phyloP scores from a whole-genome alignment of 768 basidiomycete genomes.

The Floccularia luteovirens region DNA sequence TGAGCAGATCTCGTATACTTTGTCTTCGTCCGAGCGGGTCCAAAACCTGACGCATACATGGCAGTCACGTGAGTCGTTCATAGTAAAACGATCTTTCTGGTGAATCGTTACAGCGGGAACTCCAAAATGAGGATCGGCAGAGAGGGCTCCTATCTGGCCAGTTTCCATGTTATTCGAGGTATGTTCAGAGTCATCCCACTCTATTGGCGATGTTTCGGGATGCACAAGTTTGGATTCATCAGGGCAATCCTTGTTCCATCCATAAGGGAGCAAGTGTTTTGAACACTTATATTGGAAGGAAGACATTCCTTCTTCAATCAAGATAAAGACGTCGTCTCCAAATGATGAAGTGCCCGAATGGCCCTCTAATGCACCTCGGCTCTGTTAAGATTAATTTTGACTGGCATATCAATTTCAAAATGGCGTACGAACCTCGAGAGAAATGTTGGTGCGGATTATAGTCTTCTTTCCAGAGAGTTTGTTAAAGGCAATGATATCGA shows the following conservation, averaged over 20 bases:
- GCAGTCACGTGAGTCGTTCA: not conserved
- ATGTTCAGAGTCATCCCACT: not conserved
- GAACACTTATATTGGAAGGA: constrained; percentile 12
- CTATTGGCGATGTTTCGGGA: not conserved
- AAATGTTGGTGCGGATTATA: constrained; percentile 14
- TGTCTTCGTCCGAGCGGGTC: not conserved
- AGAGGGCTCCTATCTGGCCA: constrained; percentile 10
- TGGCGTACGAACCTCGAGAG: too few relatives aligned
- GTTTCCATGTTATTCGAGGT: not conserved
- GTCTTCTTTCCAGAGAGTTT: constrained; percentile 8
- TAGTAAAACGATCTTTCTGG: not conserved
- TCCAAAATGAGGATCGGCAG: constrained; percentile 12
- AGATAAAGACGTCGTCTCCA: constrained; percentile 12
- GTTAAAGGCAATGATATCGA: constrained; percentile 14
- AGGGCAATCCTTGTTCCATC: constrained; percentile 12
- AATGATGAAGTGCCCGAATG: constrained; percentile 15
- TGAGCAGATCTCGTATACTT: too few relatives aligned
- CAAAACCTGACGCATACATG: constrained; percentile 1
- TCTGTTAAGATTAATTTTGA: not conserved
- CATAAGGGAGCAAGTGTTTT: constrained; percentile 10
- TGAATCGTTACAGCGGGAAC: constrained; percentile 15
- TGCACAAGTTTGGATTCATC: not conserved
- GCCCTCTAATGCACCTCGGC: constrained; percentile 6
- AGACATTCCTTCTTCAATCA: constrained; percentile 8
- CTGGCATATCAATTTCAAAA: not conserved